Percentiles rank a stretch among this genome's conserved stretches.
Conservation (phyloP, 192 early-diverging fungal species). For the Dissophora ornata region DNA sequence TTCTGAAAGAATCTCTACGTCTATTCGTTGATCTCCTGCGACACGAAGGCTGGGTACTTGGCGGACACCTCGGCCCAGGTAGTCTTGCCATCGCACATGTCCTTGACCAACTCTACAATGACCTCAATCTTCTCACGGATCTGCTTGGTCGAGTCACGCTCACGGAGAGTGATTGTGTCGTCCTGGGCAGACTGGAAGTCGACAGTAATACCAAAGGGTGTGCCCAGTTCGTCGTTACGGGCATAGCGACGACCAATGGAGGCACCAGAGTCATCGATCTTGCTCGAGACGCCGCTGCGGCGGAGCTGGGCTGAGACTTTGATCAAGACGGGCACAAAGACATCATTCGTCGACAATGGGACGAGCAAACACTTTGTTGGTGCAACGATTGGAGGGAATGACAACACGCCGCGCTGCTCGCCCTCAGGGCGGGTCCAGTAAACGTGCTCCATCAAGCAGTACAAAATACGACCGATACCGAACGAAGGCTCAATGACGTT, state of each 20-base stretch:
- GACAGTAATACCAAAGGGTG: slow-evolving; percentile 96
- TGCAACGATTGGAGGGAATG: slow-evolving; percentile 91
- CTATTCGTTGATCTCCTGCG: slow-evolving; percentile 56
- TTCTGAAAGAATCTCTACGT: too few relatives aligned
- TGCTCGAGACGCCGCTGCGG: slow-evolving; percentile 77
- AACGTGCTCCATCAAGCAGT: slow-evolving; percentile 95
- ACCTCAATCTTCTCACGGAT: slow-evolving; percentile 82
- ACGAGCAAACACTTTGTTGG: slow-evolving; percentile 95
- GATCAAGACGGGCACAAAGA: slow-evolving; percentile 70
- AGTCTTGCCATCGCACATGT: slow-evolving; percentile 75
- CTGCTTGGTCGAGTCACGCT: slow-evolving; percentile 96
- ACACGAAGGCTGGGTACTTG: slow-evolving; percentile 76
- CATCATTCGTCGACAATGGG: slow-evolving; percentile 84
- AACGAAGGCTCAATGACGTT: slow-evolving; percentile 99
- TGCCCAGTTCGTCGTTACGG: slow-evolving; percentile 98
- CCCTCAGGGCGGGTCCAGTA: slow-evolving; percentile 91
- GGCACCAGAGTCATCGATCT: slow-evolving; percentile 88
- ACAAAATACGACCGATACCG: slow-evolving; percentile 98
- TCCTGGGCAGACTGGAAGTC: slow-evolving; percentile 99
- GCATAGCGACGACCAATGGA: slow-evolving; percentile 96
- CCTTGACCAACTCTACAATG: slow-evolving; percentile 79
- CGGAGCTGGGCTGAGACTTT: slow-evolving; percentile 76
- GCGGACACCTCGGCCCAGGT: slow-evolving; percentile 79
- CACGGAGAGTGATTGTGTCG: slow-evolving; percentile 92
- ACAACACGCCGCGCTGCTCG: slow-evolving; percentile 88